Conservation (phyloP, 371 early-diverging fungal genomes). For the Chytridiales sp. region DNA sequence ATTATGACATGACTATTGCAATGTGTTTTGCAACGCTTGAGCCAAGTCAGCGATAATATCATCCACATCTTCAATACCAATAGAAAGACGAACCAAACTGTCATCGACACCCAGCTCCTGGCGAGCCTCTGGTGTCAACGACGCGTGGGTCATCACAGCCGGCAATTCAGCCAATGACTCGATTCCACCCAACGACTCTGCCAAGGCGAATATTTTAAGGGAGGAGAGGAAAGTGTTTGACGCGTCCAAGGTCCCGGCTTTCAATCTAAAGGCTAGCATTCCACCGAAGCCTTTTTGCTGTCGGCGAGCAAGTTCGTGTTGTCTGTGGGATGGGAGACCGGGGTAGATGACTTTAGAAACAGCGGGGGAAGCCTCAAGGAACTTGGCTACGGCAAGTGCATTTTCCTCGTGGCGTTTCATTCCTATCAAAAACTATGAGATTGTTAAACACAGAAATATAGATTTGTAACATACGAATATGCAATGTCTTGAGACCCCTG, state of each 20-base stretch:
- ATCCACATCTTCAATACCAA: conserved; percentile 79
- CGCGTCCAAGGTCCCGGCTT: conserved; percentile 61
- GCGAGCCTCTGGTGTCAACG: conserved; percentile 74
- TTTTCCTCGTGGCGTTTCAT: conserved; percentile 90
- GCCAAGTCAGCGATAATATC: conserved; percentile 73
- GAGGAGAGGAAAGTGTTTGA: conserved; percentile 69
- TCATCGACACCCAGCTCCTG: conserved; percentile 78
- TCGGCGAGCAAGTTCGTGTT: conserved; percentile 75
- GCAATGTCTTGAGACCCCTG: conserved; percentile 94
- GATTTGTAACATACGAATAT: conserved; percentile 59
- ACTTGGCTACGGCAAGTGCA: conserved; percentile 75
- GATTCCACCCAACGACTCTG: conserved; percentile 86
- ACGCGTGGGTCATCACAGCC: conserved; percentile 84
- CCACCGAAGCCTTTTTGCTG: conserved; percentile 84
- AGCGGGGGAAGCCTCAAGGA: conserved; percentile 60
- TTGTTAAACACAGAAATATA: conserved; percentile 3
- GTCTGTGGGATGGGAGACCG: conserved; percentile 76
- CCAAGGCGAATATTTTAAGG: conserved; percentile 74
- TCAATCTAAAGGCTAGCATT: conserved; percentile 83
- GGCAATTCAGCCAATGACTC: conserved; percentile 82
- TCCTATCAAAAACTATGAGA: conserved; percentile 17
- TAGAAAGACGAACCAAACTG: conserved; percentile 76
- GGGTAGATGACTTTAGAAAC: conserved; percentile 83
- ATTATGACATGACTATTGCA: too few relatives aligned
- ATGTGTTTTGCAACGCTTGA: conserved; percentile 55